phyloP scores from a whole-genome alignment of 805 yeast genomes.

The Candida vaughaniae region DNA sequence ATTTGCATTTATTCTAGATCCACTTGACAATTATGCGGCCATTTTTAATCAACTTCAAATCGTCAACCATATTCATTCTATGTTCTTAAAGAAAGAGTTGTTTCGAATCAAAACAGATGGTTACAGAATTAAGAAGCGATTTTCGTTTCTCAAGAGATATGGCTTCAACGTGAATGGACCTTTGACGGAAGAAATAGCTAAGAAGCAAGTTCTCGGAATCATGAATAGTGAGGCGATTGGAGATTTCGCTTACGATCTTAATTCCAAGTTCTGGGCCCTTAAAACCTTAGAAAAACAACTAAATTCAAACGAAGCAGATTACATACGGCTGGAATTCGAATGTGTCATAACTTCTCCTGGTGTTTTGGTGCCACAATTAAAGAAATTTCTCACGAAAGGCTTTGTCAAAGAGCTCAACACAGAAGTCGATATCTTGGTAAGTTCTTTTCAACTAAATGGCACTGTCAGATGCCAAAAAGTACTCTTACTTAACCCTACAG shows the following conservation, averaged over 20 bases:
- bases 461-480: constrained; percentile 4
- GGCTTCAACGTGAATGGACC: constrained; percentile 41
- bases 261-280: constrained; percentile 25
- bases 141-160: constrained; percentile 26
- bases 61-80: constrained; percentile 23
- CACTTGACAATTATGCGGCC: constrained; percentile 22
- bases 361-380: constrained; percentile 18
- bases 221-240: constrained; percentile 14
- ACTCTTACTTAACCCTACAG: not conserved
- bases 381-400: constrained; percentile 34
- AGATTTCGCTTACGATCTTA: constrained; percentile 14
- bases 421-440: constrained; percentile 40
- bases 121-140: constrained; percentile 11
- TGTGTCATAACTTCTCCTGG: constrained; percentile 43
- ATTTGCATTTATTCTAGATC: constrained; percentile 23
- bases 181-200: constrained; percentile 14
- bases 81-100: not conserved
- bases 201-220: constrained; percentile 13
- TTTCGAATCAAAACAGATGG: constrained; percentile 3
- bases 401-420: constrained; percentile 48
- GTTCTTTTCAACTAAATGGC: not conserved
- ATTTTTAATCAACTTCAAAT: constrained; percentile 41
- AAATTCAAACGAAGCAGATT: constrained; percentile 1
- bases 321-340: constrained; percentile 17
- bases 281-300: constrained; percentile 17